Evolutionary conservation across 2,329 filamentous ascomycete species (phyloP).

Genomic region (Alternaria alternata): DNA sequence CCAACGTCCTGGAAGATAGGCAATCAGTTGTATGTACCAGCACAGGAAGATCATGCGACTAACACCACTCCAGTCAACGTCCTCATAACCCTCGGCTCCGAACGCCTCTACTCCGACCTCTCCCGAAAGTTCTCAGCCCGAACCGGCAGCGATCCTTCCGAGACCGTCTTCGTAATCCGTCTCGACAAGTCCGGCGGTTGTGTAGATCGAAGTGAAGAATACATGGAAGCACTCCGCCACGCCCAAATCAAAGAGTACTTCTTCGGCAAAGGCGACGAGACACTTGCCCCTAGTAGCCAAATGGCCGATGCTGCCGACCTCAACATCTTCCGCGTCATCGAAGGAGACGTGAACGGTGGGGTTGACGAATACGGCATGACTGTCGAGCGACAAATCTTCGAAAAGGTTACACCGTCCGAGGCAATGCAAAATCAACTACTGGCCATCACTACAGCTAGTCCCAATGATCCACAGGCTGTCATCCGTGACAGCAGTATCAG

Average conservation of each 20-base stretch:
- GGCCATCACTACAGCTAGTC: constrained; percentile 80
- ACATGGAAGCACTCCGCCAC: constrained; percentile 77
- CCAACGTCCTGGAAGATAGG: background rate
- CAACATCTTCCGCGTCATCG: constrained; percentile 73
- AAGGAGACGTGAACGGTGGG: constrained; percentile 57
- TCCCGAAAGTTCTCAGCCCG: constrained; percentile 68
- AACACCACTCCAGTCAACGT: constrained; percentile 69
- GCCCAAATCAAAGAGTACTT: constrained; percentile 90
- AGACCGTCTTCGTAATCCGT: constrained; percentile 76
- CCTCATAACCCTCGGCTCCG: constrained; percentile 82
- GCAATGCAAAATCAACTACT: constrained; percentile 82
- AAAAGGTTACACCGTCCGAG: constrained; percentile 70
- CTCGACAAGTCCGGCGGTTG: constrained; percentile 88
- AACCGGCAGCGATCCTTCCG: constrained; percentile 61
- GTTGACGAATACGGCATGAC: constrained; percentile 20
- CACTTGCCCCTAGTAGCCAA: constrained; percentile 86
- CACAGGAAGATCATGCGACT: constrained; percentile 20
- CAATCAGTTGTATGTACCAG: constrained; percentile 6
- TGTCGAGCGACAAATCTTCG: constrained; percentile 58
- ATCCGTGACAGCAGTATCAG: constrained; percentile 84
- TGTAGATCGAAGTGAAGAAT: constrained; percentile 75
- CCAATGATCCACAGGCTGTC: constrained; percentile 72
- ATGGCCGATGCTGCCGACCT: constrained; percentile 80
- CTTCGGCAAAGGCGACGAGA: constrained; percentile 76
- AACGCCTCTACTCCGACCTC: constrained; percentile 78